These are phyloP conservation scores for Moesziomyces parantarcticus DNA, from an alignment of 1,284 basidiomycete species.

Conservation along the genomic window DNA sequence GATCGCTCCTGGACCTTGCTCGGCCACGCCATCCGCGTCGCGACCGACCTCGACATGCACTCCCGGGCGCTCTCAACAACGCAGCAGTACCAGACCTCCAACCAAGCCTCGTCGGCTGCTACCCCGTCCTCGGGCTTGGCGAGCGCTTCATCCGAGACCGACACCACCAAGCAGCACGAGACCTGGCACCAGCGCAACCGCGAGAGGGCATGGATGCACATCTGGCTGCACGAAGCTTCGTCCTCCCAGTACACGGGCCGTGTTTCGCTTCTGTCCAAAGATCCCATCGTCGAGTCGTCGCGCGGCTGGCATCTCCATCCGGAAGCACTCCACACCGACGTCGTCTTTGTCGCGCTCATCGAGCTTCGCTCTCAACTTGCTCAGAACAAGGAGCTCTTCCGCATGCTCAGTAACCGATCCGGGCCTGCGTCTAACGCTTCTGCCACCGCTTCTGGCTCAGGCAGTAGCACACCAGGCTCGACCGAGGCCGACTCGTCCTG, in stretches of 20 bases:
- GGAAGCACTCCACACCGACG: slow-evolving; percentile 33
- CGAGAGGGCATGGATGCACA: slow-evolving; percentile 47
- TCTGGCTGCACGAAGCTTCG: slow-evolving; percentile 48
- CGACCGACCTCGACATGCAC: slow-evolving; percentile 44
- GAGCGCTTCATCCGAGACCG: neutral
- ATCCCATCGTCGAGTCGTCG: slow-evolving; percentile 35
- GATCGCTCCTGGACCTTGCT: slow-evolving; percentile 44
- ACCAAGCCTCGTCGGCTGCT: neutral
- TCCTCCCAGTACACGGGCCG: slow-evolving; percentile 44
- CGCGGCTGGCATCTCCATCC: slow-evolving; percentile 44
- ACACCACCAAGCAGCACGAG: slow-evolving; percentile 8
- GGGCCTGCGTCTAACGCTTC: neutral
- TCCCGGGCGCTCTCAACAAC: slow-evolving; percentile 27
- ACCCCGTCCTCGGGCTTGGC: neutral
- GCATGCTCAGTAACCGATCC: slow-evolving; percentile 29
- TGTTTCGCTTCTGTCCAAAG: slow-evolving; percentile 34
- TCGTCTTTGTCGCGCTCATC: slow-evolving; percentile 45
- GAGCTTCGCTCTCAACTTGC: slow-evolving; percentile 34
- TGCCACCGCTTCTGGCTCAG: neutral
- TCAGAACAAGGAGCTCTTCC: slow-evolving; percentile 44
- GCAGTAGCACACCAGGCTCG: neutral
- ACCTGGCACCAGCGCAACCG: slow-evolving; percentile 29
- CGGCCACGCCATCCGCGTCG: slow-evolving; percentile 39
- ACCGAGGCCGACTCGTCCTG: slow-evolving; percentile 17
- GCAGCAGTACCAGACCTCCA: slow-evolving; percentile 2